Percentiles rank a stretch among this genome's conserved stretches.
Conservation (phyloP, 192 early-diverging fungal genomes). For the Coemansia sp. region DNA sequence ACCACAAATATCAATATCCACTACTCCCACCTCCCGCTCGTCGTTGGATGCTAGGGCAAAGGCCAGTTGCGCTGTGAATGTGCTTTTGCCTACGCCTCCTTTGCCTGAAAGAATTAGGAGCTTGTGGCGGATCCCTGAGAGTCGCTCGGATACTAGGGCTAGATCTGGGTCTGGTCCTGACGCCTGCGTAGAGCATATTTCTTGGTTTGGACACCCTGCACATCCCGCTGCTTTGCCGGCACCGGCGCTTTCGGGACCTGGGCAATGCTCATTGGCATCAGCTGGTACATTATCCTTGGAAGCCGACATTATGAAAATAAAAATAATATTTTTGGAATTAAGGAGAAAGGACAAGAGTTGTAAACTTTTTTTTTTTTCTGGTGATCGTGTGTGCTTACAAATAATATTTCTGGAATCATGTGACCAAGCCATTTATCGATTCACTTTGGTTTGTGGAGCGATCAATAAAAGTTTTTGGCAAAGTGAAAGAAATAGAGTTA, state of each 20-base stretch:
- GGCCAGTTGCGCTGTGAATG: conserved; percentile 86
- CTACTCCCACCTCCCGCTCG: conserved; percentile 70
- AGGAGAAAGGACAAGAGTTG: background rate
- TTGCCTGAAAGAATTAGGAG: conserved; percentile 95
- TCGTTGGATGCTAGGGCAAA: conserved; percentile 68
- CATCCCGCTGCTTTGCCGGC: conserved; percentile 78
- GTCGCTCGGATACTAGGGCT: conserved; percentile 64
- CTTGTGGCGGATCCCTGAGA: conserved; percentile 74
- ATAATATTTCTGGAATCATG: no score
- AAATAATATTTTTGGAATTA: background rate
- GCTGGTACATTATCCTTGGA: background rate
- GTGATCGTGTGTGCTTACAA: no score
- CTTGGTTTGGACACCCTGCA: conserved; percentile 82
- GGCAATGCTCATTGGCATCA: conserved; percentile 73
- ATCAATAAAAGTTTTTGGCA: no score
- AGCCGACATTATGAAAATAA: background rate
- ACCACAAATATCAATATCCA: conserved; percentile 97
- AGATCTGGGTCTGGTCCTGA: conserved; percentile 84
- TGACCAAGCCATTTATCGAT: no score
- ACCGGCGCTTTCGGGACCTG: conserved; percentile 69
- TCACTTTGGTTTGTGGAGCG: no score
- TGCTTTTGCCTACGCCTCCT: conserved; percentile 96
- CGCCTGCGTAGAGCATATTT: conserved; percentile 72
- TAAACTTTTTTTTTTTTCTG: no score
- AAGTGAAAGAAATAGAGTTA: no score